These are phyloP conservation scores for Solanum etuberosum DNA, from an alignment of 257 asterid genomes.

Conservation along the genomic window DNA sequence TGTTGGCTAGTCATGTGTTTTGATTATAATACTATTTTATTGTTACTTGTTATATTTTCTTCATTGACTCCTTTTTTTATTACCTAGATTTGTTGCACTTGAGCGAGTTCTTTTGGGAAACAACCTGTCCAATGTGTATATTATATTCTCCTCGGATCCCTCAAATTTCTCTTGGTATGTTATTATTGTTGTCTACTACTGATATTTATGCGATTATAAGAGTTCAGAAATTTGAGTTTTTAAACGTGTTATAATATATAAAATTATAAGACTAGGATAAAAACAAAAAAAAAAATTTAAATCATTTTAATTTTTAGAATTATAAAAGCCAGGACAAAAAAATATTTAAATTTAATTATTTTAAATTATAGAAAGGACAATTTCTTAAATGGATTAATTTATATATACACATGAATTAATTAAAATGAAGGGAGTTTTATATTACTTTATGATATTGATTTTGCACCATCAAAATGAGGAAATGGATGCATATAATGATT, in stretches of 20 bases:
- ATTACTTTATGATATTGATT: background rate
- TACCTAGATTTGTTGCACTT: background rate
- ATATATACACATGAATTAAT: background rate
- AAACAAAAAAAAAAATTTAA: too few species aligned
- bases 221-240: background rate
- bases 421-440: background rate
- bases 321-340: background rate
- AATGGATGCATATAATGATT: background rate
- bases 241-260: background rate
- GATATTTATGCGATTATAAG: background rate
- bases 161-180: background rate
- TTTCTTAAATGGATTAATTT: background rate
- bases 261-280: background rate
- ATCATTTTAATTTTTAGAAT: too few species aligned
- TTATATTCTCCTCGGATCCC: background rate
- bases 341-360: background rate
- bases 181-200: too few species aligned
- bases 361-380: background rate
- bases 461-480: background rate
- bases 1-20: background rate
- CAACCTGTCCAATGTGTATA: background rate
- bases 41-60: too few species aligned
- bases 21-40: too few species aligned
- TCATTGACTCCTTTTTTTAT: background rate
- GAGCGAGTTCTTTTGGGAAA: background rate